Base-by-base conservation (phyloP, 2,329 filamentous ascomycete genomes). In the Cordyceps cicadae region DNA sequence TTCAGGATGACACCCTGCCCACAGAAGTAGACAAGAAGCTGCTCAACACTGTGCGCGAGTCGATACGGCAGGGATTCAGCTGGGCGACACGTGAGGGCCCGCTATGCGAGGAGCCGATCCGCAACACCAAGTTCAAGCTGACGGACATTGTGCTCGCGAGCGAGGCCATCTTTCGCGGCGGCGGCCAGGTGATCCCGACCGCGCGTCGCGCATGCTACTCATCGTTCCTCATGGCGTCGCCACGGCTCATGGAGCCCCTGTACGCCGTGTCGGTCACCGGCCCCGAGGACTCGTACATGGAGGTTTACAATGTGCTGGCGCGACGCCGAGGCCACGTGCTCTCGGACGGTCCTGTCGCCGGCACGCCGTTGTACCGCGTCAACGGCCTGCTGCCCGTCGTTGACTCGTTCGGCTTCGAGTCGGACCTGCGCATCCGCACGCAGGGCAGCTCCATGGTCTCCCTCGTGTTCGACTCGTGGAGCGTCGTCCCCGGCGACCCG, bases 381-480 rank as follows among this genome's bases (percentile, higher is more conserved):
- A 89, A 87, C 68, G 94, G 94, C 3, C 80, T 97, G 54, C 86
- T 99, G 60, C 94, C 94, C 11, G 94, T 97, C 62, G 96, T 99
- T 70, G 94, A 99, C 77, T 92, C 87, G 34, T 99, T 99, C 70
- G 94, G 94, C 21, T 97, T 99, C 74, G 94, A 99, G 79, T 97
- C 94, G 15, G 94, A 99, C 77, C 81, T 99, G 62, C 83, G 94
- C 64, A 97, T 97, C 70, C 92, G 96, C 75, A 97, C 93, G 0
- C 90, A 97, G 77, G 93, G 94, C 57, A 88, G 92, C 72, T 92
- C 92, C 60, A 92, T 90, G 69, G 86, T 97, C 58, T 92, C 87
- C 67, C 81, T 99, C 41, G 91, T 96, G 14, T 99, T 99, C 74
- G 94, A 99, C 71, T 87, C 90, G 65, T 99, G 94, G 94, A 92